Conservation (phyloP, 2,329 filamentous ascomycete species). For the Pseudonectria foliicola region DNA sequence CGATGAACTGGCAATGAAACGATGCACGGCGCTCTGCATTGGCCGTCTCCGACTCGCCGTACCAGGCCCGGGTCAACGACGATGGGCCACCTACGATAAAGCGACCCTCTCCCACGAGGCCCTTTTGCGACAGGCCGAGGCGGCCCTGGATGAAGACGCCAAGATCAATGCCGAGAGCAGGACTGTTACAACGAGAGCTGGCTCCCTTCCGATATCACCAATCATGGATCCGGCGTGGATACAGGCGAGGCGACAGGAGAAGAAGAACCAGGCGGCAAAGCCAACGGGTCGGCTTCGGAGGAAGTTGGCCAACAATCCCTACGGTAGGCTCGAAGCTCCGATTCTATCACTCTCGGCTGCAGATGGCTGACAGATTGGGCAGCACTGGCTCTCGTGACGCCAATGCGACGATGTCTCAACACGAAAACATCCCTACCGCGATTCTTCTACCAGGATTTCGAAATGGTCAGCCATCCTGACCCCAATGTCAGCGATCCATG, state of each 20-base stretch:
- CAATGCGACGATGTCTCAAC: conserved; percentile 48
- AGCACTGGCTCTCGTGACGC: conserved; percentile 57
- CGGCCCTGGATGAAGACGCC: conserved; percentile 24
- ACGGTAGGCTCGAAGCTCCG: too few species aligned
- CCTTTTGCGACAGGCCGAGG: conserved; percentile 25
- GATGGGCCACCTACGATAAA: conserved; percentile 29
- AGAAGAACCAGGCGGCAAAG: conserved; percentile 28
- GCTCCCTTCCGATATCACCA: conserved; percentile 46
- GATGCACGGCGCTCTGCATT: conserved; percentile 15
- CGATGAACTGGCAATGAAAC: conserved; percentile 23
- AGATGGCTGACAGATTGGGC: neutral
- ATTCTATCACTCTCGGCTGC: too few species aligned
- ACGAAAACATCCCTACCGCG: conserved; percentile 45
- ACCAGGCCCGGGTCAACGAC: conserved; percentile 9
- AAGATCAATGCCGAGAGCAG: conserved; percentile 33
- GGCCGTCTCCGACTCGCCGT: conserved; percentile 5
- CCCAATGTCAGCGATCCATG: conserved; percentile 46
- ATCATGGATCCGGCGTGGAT: conserved; percentile 46
- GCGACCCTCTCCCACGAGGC: conserved; percentile 21
- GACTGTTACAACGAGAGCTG: conserved; percentile 38
- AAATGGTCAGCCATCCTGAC: conserved; percentile 47
- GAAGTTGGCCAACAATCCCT: conserved; percentile 55
- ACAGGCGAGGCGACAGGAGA: conserved; percentile 35
- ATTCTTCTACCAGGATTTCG: conserved; percentile 58
- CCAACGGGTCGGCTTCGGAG: conserved; percentile 43